Conservation (phyloP, 345 rosid species). For the Hirschfeldia incana region DNA sequence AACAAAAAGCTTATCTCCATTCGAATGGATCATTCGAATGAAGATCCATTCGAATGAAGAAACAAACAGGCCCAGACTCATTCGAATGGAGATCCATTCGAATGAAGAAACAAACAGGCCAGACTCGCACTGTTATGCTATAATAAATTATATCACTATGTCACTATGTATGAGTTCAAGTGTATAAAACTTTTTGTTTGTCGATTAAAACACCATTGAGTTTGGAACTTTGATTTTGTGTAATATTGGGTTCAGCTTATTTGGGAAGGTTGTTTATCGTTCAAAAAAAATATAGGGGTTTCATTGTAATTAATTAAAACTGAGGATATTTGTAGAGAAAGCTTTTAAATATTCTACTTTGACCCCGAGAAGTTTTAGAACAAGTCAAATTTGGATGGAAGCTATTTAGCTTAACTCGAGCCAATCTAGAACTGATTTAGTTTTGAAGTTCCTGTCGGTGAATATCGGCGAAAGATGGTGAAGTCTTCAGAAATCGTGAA, state of each 20-base stretch:
- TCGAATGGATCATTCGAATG: too few relatives aligned
- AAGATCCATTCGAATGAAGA: too few relatives aligned
- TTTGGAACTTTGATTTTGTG: not conserved
- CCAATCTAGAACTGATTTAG: not conserved
- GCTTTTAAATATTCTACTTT: not conserved
- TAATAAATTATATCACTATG: constrained; percentile 11
- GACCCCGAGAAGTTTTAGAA: not conserved
- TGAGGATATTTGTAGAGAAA: not conserved
- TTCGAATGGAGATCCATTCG: too few relatives aligned
- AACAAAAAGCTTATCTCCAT: too few relatives aligned
- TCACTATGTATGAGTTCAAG: constrained; percentile 5
- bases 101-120: too few relatives aligned
- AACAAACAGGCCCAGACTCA: too few relatives aligned
- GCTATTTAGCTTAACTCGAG: not conserved
- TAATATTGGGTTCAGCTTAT: not conserved
- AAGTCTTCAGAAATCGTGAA: constrained; percentile 53
- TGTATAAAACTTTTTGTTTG: not conserved
- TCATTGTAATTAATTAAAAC: not conserved
- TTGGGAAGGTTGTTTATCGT: not conserved
- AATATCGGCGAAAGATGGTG: constrained; percentile 38
- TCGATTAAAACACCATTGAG: constrained; percentile 12
- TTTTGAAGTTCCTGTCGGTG: not conserved
- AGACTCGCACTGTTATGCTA: too few relatives aligned
- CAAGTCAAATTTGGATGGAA: constrained; percentile 24
- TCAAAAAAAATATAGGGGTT: not conserved